Evolutionary conservation across 495 filamentous ascomycete genomes (phyloP).

Genomic region (Gamarada debralockiae): DNA sequence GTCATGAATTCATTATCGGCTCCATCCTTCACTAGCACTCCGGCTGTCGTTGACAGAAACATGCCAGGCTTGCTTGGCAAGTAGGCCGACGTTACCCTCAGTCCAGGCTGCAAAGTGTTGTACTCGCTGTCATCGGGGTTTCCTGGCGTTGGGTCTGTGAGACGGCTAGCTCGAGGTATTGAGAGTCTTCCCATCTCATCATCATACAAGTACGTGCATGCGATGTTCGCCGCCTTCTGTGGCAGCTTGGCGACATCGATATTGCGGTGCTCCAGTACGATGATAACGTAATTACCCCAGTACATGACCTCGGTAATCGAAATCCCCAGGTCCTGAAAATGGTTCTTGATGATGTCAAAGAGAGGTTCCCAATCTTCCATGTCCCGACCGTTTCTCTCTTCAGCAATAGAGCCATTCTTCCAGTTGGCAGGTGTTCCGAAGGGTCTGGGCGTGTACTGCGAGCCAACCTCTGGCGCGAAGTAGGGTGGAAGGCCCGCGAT

Average conservation of each 20-base stretch:
- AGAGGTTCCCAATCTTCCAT: not conserved
- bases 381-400: not conserved
- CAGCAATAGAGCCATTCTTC: not conserved
- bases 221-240: not conserved
- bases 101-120: not conserved
- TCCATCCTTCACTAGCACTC: constrained; percentile 9
- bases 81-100: constrained; percentile 2
- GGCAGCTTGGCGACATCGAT: not conserved
- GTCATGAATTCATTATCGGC: constrained; percentile 13
- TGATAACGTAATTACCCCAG: not conserved
- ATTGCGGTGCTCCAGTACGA: not conserved
- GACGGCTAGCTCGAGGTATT: not conserved
- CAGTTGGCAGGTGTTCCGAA: not conserved
- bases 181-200: constrained; percentile 1
- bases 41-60: constrained; percentile 11
- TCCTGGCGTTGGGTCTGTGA: constrained; percentile 1
- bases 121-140: constrained; percentile 6
- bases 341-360: not conserved
- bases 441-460: not conserved
- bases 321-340: not conserved
- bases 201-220: constrained; percentile 5
- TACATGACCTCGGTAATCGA: not conserved
- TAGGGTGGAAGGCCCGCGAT: not conserved
- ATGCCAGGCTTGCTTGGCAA: constrained; percentile 7
- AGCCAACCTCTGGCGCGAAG: not conserved